Evolutionary conservation across 2,329 filamentous ascomycete genomes (phyloP).

Genomic region (Sclerotinia minor): DNA sequence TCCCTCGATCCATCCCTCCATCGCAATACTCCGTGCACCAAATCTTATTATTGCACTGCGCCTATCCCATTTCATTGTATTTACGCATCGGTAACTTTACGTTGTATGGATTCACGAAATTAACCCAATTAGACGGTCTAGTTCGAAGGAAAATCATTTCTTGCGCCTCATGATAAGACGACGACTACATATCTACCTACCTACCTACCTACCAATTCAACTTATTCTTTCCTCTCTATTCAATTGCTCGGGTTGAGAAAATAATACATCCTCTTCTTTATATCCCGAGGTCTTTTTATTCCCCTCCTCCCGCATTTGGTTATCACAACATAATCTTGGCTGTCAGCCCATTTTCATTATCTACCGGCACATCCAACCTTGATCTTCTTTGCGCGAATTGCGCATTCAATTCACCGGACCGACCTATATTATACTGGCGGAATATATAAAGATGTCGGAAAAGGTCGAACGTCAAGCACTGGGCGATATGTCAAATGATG

Average conservation of each 20-base stretch:
- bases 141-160: slow-evolving; percentile 2
- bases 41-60: background rate
- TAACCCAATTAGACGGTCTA: slow-evolving; percentile 4
- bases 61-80: background rate
- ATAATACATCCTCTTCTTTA: background rate
- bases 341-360: slow-evolving; percentile 1
- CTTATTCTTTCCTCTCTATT: background rate
- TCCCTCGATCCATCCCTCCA: too few relatives aligned
- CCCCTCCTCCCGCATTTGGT: background rate
- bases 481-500: slow-evolving; percentile 9
- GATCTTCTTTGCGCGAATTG: background rate
- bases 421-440: too few relatives aligned
- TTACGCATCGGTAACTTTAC: background rate
- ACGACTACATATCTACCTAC: background rate
- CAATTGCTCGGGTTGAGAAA: slow-evolving; percentile 2
- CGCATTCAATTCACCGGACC: background rate
- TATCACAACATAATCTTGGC: slow-evolving; percentile 1
- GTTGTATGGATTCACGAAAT: slow-evolving; percentile 3
- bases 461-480: slow-evolving; percentile 12
- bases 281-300: background rate
- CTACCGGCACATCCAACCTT: background rate
- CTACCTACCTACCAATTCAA: background rate
- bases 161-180: background rate
- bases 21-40: background rate
- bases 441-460: slow-evolving; percentile 17